Evolutionary conservation across 2,329 filamentous ascomycete genomes (phyloP).

Genomic region (Penicillium sp.): DNA sequence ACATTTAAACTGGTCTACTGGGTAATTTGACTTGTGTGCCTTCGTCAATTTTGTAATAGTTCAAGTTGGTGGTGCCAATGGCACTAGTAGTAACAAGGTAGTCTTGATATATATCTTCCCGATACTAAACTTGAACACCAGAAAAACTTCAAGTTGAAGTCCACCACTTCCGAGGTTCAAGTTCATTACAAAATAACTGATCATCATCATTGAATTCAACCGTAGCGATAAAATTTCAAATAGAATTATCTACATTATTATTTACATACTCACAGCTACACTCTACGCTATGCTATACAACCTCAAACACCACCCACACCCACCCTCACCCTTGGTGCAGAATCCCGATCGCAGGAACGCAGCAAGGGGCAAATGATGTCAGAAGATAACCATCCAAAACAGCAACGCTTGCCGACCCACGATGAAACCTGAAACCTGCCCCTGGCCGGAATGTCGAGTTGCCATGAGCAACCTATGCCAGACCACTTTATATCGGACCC

Average conservation of each 20-base stretch:
- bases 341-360: constrained; percentile 19
- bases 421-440: constrained; percentile 5
- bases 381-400: constrained; percentile 9
- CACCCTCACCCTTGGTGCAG: constrained; percentile 8
- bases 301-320: background rate
- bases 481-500: constrained; percentile 12
- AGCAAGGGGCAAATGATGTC: constrained; percentile 21
- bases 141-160: too few relatives aligned
- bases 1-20: too few relatives aligned
- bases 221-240: background rate
- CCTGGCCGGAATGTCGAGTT: constrained; percentile 20
- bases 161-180: too few relatives aligned
- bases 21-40: too few relatives aligned
- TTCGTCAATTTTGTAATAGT: too few relatives aligned
- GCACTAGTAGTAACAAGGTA: too few relatives aligned
- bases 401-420: constrained; percentile 16
- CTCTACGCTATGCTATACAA: background rate
- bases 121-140: too few relatives aligned
- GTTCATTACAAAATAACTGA: too few relatives aligned
- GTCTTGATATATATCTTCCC: background rate
- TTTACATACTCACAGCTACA: too few relatives aligned
- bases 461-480: constrained; percentile 19
- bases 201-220: background rate
- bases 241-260: too few relatives aligned
- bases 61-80: too few relatives aligned